phyloP scores from a whole-genome alignment of 768 basidiomycete genomes.

The Mycena haematopus region DNA sequence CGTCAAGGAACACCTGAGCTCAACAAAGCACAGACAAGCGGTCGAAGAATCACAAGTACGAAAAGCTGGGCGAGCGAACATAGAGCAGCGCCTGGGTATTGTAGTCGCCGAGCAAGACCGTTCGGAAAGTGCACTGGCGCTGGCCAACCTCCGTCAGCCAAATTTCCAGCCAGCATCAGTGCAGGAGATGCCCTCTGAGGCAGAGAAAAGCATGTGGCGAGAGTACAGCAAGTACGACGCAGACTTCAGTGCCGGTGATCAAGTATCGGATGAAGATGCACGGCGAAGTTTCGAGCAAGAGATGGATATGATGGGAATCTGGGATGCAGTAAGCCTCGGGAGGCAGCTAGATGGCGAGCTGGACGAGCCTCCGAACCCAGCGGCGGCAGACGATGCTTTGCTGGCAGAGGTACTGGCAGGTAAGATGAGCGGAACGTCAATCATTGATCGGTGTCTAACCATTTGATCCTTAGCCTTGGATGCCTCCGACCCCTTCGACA shows the following conservation, averaged over 20 bases:
- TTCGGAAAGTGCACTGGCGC: not conserved
- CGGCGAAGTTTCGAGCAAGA: not conserved
- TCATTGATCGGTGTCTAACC: too few species aligned
- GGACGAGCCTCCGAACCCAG: not conserved
- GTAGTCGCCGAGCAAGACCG: not conserved
- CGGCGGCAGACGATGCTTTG: conserved; percentile 1
- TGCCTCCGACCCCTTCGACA: too few species aligned
- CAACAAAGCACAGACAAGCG: conserved; percentile 3
- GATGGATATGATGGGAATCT: not conserved
- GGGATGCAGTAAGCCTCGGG: conserved; percentile 3
- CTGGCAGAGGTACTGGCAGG: conserved; percentile 4
- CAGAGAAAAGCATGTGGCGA: conserved; percentile 4
- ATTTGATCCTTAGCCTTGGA: too few species aligned
- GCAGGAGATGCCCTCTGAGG: not conserved
- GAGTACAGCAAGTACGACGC: conserved; percentile 5
- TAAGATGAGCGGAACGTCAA: not conserved
- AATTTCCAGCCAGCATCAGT: not conserved
- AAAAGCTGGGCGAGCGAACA: not conserved
- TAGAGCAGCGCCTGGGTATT: not conserved
- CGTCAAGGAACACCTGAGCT: conserved; percentile 3
- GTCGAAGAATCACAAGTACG: not conserved
- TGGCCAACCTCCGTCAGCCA: conserved; percentile 2
- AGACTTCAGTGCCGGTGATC: conserved; percentile 11
- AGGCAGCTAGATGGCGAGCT: conserved; percentile 8
- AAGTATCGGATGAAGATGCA: not conserved